Evolutionary conservation across 768 basidiomycete species (phyloP).

Genomic region (Tylopilus sp.): DNA sequence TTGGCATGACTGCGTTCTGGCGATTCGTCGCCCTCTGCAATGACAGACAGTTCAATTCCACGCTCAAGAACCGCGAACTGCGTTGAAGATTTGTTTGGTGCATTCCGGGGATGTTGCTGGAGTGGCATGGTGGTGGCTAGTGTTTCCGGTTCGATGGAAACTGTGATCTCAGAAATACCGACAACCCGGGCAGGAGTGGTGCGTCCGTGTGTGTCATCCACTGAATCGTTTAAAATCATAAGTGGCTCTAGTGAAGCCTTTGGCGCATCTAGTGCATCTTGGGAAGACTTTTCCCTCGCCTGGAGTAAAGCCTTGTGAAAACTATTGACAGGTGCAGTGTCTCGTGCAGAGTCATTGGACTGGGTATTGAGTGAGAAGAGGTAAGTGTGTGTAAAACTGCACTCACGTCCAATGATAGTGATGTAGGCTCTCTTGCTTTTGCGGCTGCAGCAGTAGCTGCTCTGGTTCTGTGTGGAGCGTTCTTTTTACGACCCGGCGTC

Average conservation of each 20-base stretch:
- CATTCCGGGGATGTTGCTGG: constrained; percentile 1
- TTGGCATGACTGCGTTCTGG: constrained; percentile 35
- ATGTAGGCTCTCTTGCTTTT: constrained; percentile 41
- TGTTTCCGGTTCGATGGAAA: constrained; percentile 4
- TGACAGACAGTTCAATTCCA: constrained; percentile 57
- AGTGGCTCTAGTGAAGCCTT: not conserved
- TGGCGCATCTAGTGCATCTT: not conserved
- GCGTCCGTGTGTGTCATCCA: not conserved
- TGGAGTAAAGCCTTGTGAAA: constrained; percentile 46
- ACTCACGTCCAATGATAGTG: constrained; percentile 47
- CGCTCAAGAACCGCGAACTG: constrained; percentile 24
- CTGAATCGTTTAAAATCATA: not conserved
- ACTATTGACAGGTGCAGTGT: constrained; percentile 42
- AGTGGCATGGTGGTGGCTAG: not conserved
- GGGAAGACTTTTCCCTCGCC: constrained; percentile 26
- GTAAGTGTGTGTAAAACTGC: not conserved
- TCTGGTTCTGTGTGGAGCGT: constrained; percentile 48
- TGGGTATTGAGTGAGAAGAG: constrained; percentile 22
- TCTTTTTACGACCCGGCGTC: constrained; percentile 75
- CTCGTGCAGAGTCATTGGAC: constrained; percentile 35
- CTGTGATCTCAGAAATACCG: constrained; percentile 5
- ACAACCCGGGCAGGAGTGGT: constrained; percentile 3
- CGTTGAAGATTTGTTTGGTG: not conserved
- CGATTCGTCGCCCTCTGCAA: constrained; percentile 68
- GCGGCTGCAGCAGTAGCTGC: constrained; percentile 37